Percentiles rank a stretch among this genome's conserved stretches.
Evolutionary conservation across 78 protist species (phyloP).

Genomic region (Chrysochromulina parva): DNA sequence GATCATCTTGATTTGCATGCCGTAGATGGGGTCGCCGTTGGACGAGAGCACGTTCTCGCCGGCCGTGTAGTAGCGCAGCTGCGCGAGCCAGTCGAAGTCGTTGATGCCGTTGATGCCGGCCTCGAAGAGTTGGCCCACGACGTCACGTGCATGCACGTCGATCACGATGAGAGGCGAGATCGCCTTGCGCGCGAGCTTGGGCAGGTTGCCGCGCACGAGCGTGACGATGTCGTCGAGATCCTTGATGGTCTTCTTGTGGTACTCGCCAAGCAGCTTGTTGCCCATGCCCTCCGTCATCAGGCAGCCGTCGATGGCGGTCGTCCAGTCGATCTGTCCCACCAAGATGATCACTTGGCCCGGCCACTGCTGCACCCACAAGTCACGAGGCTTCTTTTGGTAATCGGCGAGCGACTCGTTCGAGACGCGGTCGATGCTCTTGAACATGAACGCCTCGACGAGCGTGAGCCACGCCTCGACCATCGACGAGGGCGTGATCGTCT

Average conservation of each 20-base stretch:
- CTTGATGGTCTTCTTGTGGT: slow-evolving; percentile 25
- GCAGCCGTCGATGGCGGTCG: slow-evolving; percentile 52
- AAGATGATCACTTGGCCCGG: slow-evolving; percentile 77
- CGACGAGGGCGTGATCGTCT: slow-evolving; percentile 5
- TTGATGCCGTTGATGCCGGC: neutral
- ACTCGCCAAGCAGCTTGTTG: neutral
- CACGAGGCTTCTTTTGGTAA: slow-evolving; percentile 32
- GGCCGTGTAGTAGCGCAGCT: slow-evolving; percentile 24
- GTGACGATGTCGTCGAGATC: slow-evolving; percentile 47
- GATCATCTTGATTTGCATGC: too few relatives aligned
- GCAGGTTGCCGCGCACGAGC: slow-evolving; percentile 55
- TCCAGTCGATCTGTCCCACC: slow-evolving; percentile 65
- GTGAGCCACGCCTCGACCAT: slow-evolving; percentile 78
- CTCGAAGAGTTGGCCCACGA: slow-evolving; percentile 44
- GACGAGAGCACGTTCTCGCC: too few relatives aligned
- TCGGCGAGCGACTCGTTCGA: neutral
- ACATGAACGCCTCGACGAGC: slow-evolving; percentile 47
- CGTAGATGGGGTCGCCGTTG: too few relatives aligned
- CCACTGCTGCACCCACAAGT: slow-evolving; percentile 72
- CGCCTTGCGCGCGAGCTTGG: slow-evolving; percentile 39
- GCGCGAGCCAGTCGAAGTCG: slow-evolving; percentile 82
- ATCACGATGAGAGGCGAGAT: slow-evolving; percentile 69
- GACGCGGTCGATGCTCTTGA: neutral
- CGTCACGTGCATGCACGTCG: slow-evolving; percentile 84
- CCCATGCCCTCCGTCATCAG: neutral